Base-by-base conservation (phyloP, 2,329 filamentous ascomycete genomes). In the Pseudogymnoascus destructans region DNA sequence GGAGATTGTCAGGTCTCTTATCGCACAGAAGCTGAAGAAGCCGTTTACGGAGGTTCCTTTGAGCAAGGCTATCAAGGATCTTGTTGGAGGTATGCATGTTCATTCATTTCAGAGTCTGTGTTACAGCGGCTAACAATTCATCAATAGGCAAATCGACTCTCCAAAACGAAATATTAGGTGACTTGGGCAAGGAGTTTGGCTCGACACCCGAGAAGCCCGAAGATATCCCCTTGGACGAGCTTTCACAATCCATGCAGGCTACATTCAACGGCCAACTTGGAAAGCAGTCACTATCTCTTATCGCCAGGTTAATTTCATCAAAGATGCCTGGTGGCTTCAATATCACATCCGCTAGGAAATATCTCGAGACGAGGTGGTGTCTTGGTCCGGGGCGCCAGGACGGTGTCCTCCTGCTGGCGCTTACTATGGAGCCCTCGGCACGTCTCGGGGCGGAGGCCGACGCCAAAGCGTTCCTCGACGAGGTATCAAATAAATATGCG, bases 271-370 rank as follows among this genome's bases (percentile, higher is more conserved):
- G 93, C 66, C 92, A 95, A 75, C 83, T 98, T 61, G 93, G 93
- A 72, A 98, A 98, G 75, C 91, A 96, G 66, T 95, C 93, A 0
- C 86, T 88, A 58, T 95, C 91, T 2, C 81, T 98, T 59, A 86
- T 98, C 71, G 93, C 93, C 55, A 86, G 93, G 65, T 78, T 98
- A 70, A 93, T 98, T 42, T 97, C 93, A 1, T 96, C 93, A 27
- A 98, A 98, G 76, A 98, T 98, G 93, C 93, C 93, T 54, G 93
- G 92, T 76, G 93, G 93, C 62, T 98, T 98, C 82, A 98, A 97
- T 72, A 97, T 97, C 72, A 97, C 92, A 68, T 80, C 89, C 10
- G 89, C 95, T 52, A 83, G 93, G 68, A 98, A 98, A 75, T 95
- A 98, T 70, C 76, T 98, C 46, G 92, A 96, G 75, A 89, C 87